Percentiles rank a stretch among this genome's conserved stretches.
These are phyloP conservation scores for Dimocarpus longan DNA, from an alignment of 345 rosid species.

Conservation along the genomic window DNA sequence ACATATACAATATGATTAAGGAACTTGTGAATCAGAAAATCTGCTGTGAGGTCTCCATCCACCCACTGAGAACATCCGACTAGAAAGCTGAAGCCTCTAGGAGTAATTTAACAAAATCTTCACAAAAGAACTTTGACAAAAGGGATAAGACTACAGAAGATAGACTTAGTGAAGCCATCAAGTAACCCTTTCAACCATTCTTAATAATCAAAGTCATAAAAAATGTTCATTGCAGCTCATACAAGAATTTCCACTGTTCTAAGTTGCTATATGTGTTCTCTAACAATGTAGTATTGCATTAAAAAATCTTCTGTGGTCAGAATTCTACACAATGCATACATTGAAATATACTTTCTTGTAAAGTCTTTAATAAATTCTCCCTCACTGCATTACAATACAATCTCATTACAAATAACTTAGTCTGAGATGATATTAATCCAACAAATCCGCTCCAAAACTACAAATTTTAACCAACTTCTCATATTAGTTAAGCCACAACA, in stretches of 20 bases:
- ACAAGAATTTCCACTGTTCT: neutral
- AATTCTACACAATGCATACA: neutral
- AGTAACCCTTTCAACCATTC: neutral
- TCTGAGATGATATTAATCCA: neutral
- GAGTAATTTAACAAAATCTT: neutral
- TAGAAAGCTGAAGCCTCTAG: neutral
- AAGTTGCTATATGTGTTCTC: neutral
- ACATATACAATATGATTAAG: neutral
- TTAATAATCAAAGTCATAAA: neutral
- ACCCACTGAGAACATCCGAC: neutral
- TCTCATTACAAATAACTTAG: neutral
- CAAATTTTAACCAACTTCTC: neutral
- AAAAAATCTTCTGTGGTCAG: neutral
- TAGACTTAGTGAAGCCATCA: neutral
- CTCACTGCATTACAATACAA: neutral
- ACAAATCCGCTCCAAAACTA: neutral
- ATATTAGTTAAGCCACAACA: neutral
- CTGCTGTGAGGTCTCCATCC: neutral
- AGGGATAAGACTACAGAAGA: neutral
- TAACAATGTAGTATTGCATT: neutral
- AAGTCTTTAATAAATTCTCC: neutral
- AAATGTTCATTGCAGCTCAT: neutral
- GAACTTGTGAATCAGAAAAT: neutral
- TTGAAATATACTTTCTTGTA: neutral
- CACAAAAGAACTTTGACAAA: neutral